Conservation (phyloP, 2,329 filamentous ascomycete genomes). For the Ophiostoma montium region DNA sequence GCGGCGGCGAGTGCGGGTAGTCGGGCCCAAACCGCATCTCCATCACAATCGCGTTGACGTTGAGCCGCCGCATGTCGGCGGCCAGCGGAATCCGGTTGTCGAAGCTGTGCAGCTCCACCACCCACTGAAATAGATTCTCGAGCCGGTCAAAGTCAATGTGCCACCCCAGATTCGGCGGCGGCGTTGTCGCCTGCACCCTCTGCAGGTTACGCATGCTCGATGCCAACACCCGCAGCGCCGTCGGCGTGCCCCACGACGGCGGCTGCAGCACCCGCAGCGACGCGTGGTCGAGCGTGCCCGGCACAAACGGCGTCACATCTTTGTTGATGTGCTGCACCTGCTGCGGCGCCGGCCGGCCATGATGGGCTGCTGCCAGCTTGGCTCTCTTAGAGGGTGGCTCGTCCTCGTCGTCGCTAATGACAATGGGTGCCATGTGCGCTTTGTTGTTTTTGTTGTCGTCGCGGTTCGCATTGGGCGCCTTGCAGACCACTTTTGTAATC, state of each 20-base stretch:
- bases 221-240: constrained; percentile 48
- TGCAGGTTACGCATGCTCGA: constrained; percentile 50
- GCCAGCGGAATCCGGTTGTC: constrained; percentile 54
- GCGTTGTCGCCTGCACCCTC: constrained; percentile 45
- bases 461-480: background rate
- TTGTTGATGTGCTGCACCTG: background rate
- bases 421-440: background rate
- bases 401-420: background rate
- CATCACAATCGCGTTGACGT: constrained; percentile 55
- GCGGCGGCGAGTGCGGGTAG: constrained; percentile 68
- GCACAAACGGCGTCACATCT: constrained; percentile 38
- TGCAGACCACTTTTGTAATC: background rate
- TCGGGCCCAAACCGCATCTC: constrained; percentile 69
- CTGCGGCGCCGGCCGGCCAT: background rate
- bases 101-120: constrained; percentile 79
- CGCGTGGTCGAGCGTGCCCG: constrained; percentile 48
- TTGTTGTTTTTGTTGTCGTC: no score
- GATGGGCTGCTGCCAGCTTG: no score
- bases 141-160: constrained; percentile 56
- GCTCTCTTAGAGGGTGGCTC: background rate
- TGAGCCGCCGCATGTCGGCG: constrained; percentile 52
- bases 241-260: constrained; percentile 49
- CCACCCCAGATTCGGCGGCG: constrained; percentile 60
- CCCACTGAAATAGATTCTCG: constrained; percentile 77
- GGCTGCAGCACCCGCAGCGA: constrained; percentile 49